phyloP scores from a whole-genome alignment of 257 asterid genomes.

The Coffea eugenioides region DNA sequence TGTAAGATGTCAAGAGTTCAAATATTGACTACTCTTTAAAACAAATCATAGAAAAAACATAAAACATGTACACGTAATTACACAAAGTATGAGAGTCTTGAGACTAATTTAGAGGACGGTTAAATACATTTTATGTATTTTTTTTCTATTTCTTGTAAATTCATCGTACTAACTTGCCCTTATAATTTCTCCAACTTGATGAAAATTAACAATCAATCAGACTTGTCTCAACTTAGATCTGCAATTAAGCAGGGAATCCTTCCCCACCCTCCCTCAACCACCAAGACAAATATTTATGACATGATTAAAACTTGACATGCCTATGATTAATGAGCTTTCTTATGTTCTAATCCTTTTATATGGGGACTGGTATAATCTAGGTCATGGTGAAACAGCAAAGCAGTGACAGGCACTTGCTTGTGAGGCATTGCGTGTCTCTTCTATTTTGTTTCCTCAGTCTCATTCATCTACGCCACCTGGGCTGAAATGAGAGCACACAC shows the following conservation, averaged over 20 bases:
- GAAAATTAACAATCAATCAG: background rate
- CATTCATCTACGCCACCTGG: conserved; percentile 17
- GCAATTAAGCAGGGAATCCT: background rate
- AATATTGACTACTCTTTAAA: background rate
- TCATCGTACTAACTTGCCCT: background rate
- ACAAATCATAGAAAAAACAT: too few species aligned
- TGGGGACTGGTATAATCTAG: background rate
- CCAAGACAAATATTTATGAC: conserved; percentile 20
- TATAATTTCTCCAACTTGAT: background rate
- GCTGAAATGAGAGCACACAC: conserved; percentile 21
- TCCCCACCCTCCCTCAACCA: conserved; percentile 9
- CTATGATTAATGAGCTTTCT: conserved; percentile 25
- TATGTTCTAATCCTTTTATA: conserved; percentile 10
- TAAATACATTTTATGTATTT: too few species aligned
- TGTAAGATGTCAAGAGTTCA: too few species aligned
- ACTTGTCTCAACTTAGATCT: background rate
- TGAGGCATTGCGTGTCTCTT: conserved; percentile 13
- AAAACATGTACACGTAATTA: background rate
- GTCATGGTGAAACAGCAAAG: conserved; percentile 15
- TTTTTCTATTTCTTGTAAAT: background rate
- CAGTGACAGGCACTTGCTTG: conserved; percentile 1
- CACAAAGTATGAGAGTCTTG: background rate
- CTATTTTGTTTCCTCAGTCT: background rate
- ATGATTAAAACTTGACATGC: conserved; percentile 28
- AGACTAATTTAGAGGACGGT: background rate